These are phyloP conservation scores for Cercospora zeina DNA, from an alignment of 2,329 filamentous ascomycete species.

Conservation along the genomic window DNA sequence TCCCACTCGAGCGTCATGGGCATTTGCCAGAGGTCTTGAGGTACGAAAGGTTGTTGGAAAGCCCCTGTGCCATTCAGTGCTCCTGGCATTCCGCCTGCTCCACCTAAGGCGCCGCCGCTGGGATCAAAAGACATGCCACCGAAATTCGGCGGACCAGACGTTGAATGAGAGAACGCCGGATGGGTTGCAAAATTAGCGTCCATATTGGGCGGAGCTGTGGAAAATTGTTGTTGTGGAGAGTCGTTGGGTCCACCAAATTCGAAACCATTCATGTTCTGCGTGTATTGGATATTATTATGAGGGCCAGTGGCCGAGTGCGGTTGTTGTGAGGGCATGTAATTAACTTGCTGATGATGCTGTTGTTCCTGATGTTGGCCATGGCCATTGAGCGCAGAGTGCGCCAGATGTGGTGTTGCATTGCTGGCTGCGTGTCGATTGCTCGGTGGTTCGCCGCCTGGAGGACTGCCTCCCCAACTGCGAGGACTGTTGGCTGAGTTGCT, in stretches of 20 bases:
- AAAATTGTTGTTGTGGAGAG: conserved; percentile 21
- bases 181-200: conserved; percentile 16
- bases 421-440: conserved; percentile 20
- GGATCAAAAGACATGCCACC: conserved; percentile 19
- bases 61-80: conserved; percentile 32
- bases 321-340: conserved; percentile 28
- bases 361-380: conserved; percentile 13
- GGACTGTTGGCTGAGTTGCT: conserved; percentile 34
- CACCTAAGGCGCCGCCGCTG: background rate
- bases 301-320: conserved; percentile 14
- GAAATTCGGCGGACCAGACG: conserved; percentile 21
- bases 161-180: conserved; percentile 15
- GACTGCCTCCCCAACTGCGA: conserved; percentile 34
- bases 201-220: conserved; percentile 15
- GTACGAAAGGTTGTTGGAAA: conserved; percentile 84
- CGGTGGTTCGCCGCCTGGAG: conserved; percentile 26
- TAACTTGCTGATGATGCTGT: conserved; percentile 18
- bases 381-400: conserved; percentile 16
- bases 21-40: conserved; percentile 92
- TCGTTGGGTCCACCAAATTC: conserved; percentile 15
- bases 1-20: conserved; percentile 96
- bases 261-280: conserved; percentile 20
- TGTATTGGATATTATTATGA: conserved; percentile 13
- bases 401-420: conserved; percentile 22
- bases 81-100: background rate